phyloP scores from a whole-genome alignment of 306 rosid species.

The Pyrus bretschneideri region DNA sequence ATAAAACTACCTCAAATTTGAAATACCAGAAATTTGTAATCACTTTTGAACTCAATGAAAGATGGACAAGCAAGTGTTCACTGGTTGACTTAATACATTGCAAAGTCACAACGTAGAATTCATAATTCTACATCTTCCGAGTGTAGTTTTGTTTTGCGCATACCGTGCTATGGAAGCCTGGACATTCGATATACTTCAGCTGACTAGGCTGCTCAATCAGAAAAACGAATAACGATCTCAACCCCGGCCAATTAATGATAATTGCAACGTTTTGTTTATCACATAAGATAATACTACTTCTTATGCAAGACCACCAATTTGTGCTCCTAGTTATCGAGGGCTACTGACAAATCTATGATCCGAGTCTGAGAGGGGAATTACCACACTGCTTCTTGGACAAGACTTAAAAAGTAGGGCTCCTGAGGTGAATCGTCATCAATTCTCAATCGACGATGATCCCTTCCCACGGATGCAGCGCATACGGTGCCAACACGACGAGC shows the following conservation, averaged over 20 bases:
- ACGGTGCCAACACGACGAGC: constrained; percentile 21
- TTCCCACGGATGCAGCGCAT: constrained; percentile 28
- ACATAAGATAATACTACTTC: background rate
- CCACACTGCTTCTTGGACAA: constrained; percentile 52
- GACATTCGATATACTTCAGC: constrained; percentile 87
- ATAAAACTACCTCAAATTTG: background rate
- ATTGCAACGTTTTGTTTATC: background rate
- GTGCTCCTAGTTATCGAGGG: background rate
- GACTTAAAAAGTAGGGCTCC: constrained; percentile 52
- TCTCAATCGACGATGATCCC: constrained; percentile 29
- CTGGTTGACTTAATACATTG: background rate
- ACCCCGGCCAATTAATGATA: constrained; percentile 1
- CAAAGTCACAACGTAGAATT: background rate
- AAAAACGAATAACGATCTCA: constrained; percentile 48
- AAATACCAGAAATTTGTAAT: background rate
- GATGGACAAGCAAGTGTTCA: background rate
- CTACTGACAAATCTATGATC: background rate
- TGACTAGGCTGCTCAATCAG: constrained; percentile 87
- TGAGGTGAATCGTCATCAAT: constrained; percentile 35
- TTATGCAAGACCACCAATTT: background rate
- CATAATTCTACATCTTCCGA: background rate
- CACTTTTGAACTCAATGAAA: background rate
- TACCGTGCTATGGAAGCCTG: constrained; percentile 71
- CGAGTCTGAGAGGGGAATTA: constrained; percentile 20
- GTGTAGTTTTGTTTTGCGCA: constrained; percentile 4